phyloP scores from a whole-genome alignment of 495 filamentous ascomycete species.

The Aspergillus ostianus region DNA sequence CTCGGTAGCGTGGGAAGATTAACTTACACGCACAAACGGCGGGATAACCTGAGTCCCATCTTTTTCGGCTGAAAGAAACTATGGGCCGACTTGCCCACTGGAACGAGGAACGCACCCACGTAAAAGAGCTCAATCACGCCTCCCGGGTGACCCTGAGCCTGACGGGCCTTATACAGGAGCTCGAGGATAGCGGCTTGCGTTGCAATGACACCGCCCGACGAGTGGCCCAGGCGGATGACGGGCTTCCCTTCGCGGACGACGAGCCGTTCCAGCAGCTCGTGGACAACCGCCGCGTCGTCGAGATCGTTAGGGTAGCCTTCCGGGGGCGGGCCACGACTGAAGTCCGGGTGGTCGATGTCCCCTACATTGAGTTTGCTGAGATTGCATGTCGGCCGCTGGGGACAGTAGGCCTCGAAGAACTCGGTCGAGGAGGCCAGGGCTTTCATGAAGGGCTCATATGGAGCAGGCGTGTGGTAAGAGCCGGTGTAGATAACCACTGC shows the following conservation, averaged over 20 bases:
- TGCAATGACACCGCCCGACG: slow-evolving; percentile 36
- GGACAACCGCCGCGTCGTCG: slow-evolving; percentile 24
- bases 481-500: slow-evolving; percentile 34
- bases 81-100: slow-evolving; percentile 28
- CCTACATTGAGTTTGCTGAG: slow-evolving; percentile 31
- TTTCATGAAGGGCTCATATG: slow-evolving; percentile 30
- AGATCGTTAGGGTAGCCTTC: slow-evolving; percentile 28
- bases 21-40: slow-evolving; percentile 24
- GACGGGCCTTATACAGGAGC: slow-evolving; percentile 21
- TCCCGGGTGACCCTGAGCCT: slow-evolving; percentile 21
- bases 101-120: slow-evolving; percentile 31
- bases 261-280: slow-evolving; percentile 19
- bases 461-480: slow-evolving; percentile 34
- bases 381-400: slow-evolving; percentile 33
- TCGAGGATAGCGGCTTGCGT: slow-evolving; percentile 29
- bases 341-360: slow-evolving; percentile 26
- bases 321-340: slow-evolving; percentile 26
- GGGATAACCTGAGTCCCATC: slow-evolving; percentile 23
- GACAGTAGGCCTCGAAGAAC: slow-evolving; percentile 30
- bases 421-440: slow-evolving; percentile 21
- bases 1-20: neutral
- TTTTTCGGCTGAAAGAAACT: slow-evolving; percentile 27
- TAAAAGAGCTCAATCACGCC: slow-evolving; percentile 38
- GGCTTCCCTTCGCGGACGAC: slow-evolving; percentile 22
- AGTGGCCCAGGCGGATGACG: slow-evolving; percentile 31